Evolutionary conservation across 2,329 filamentous ascomycete genomes (phyloP), one percentile per base, ranked within the genome.

Genomic region (Mariannaea sp.): DNA sequence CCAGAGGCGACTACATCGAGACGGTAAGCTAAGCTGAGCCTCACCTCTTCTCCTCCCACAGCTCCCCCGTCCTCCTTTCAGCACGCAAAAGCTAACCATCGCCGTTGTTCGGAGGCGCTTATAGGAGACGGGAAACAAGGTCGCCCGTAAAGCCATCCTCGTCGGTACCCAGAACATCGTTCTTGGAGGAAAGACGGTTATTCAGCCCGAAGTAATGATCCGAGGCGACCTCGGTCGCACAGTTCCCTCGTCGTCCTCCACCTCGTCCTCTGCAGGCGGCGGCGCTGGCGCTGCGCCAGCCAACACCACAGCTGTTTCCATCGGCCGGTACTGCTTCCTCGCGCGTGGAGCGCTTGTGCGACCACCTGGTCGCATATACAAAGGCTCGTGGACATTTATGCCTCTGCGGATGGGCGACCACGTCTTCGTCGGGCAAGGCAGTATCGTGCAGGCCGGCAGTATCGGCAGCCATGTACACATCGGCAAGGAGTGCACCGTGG

Each of bases 101-200:
- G 17, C 30, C 29, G n/a, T n/a, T 14, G n/a, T 13, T 26, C 24
- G 16, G 19, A n/a, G 29, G 14, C 33, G n/a, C 29, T 38, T 20
- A 27, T 47, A 96, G 92, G 93, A 97, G 75, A 96, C 92, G 3
- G 94, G 94, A 62, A 99, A 99, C 82, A 97, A 97, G 77, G 94
- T 99, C 67, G 93, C 92, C 32, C 90, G 94, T 62, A 91, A 91
- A 64, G 90, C 91, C 57, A 87, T 88, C 70, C 90, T 99, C 64
- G 89, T 96, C 68, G 94, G 94, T 66, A 97, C 93, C 17, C 92
- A 96, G 65, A 96, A 97, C 75, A 97, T 99, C 75, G 96, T 96
- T 74, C 88, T 99, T 2, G 94, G 92, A 64, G 94, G 94, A 59
- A 96, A 91, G 75, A 96, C 92, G 1, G 91, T 97, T 58, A 96